Evolutionary conservation across 306 rosid genomes (phyloP), one percentile per base, ranked within the genome.

Genomic region (Trichosanthes cucumerina): DNA sequence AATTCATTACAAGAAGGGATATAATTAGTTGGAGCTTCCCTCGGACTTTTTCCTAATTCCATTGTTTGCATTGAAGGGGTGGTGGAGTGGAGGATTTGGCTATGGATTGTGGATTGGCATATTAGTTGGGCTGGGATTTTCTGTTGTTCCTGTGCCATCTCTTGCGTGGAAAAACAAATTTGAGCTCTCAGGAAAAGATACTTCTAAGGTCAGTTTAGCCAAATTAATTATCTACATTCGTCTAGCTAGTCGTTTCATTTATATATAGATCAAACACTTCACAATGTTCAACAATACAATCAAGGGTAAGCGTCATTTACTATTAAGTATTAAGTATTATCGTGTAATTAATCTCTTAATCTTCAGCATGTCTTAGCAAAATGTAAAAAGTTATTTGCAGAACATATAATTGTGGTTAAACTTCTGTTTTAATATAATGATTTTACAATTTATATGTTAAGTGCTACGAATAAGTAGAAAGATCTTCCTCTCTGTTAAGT

Each of bases 41-140:
- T 31, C 43, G 46, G 75, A 72, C 72, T 50, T 63, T 59, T 31
- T 62, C 36, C 41, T 81, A 43, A 64, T 54, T 62, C 68, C 52
- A 47, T 54, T 64, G 53, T 57, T 80, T 87, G 82, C 63, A 56
- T 54, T 85, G 49, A 75, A 93, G 98, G 96, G 97, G 62, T 93
- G 98, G 97, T 93, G 97, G 97, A 86, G 97, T 82, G 98, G 98
- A 85, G 98, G 97, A 60, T 93, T 93, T 79, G 98, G 93, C 18
- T 93, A 91, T 79, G 98, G 98, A 53, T 86, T 91, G 52, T 93
- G 98, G 97, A 93, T 93, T 75, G 98, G 98, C 50, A 78, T 90
- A 86, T 86, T 93, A 82, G 97, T 93, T 82, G 87, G 93, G 31
- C 82, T 92, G 18, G 96, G 98, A 5, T 91, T 86, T 84, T 86